Evolutionary conservation across 495 filamentous ascomycete species (phyloP).

Genomic region (Neurospora terricola): DNA sequence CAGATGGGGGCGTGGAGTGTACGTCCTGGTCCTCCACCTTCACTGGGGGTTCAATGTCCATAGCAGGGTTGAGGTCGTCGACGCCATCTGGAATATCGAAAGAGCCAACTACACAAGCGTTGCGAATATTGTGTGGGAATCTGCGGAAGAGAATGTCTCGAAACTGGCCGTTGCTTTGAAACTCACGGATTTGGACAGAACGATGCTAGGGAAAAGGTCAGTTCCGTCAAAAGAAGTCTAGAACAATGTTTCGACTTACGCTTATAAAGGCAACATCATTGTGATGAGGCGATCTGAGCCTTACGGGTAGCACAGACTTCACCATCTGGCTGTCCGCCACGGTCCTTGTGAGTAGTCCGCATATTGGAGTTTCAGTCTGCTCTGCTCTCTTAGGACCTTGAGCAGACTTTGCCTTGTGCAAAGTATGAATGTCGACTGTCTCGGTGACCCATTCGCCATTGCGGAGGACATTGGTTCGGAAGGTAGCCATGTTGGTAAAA

Average conservation of each 20-base stretch:
- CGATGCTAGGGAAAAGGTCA: slow-evolving; percentile 40
- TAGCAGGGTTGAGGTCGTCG: slow-evolving; percentile 3
- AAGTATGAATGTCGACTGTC: slow-evolving; percentile 32
- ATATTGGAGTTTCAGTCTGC: slow-evolving; percentile 33
- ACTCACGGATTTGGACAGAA: slow-evolving; percentile 61
- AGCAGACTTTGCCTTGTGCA: slow-evolving; percentile 24
- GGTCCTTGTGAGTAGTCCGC: slow-evolving; percentile 69
- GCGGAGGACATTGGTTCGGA: slow-evolving; percentile 44
- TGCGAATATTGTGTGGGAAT: slow-evolving; percentile 36
- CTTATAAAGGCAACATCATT: slow-evolving; percentile 92
- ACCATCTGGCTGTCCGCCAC: slow-evolving; percentile 64
- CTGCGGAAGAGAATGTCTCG: slow-evolving; percentile 44
- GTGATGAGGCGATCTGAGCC: slow-evolving; percentile 53
- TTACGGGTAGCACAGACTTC: slow-evolving; percentile 71
- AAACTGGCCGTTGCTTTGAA: slow-evolving; percentile 51
- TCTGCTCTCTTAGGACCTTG: slow-evolving; percentile 13
- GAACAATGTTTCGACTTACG: slow-evolving; percentile 34
- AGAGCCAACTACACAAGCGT: slow-evolving; percentile 51
- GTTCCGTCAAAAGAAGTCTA: slow-evolving; percentile 1
- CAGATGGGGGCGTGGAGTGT: slow-evolving; percentile 5
- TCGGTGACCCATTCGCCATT: slow-evolving; percentile 52
- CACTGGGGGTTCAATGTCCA: slow-evolving; percentile 4
- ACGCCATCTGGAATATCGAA: slow-evolving; percentile 14
- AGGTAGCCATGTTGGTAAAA: slow-evolving; percentile 15
- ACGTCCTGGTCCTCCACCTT: slow-evolving; percentile 24